Percentiles rank a stretch among this genome's conserved stretches.
These are phyloP conservation scores for Leucosporidium scottii DNA, from an alignment of 768 basidiomycete genomes.

Conservation along the genomic window DNA sequence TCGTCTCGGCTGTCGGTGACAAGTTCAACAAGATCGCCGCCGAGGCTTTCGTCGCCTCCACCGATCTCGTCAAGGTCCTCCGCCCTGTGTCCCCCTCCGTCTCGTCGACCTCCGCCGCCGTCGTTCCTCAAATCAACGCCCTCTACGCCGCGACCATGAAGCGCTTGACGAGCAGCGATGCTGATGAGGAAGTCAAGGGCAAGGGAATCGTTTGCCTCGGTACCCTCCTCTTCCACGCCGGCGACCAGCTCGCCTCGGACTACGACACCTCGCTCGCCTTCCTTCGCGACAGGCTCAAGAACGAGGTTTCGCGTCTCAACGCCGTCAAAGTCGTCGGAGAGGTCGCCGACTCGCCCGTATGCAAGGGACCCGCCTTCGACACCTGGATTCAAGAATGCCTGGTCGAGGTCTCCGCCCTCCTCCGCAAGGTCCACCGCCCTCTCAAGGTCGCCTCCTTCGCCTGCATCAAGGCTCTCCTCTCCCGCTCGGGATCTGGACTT, in stretches of 20 bases:
- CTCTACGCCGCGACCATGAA: slow-evolving; percentile 68
- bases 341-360: slow-evolving; percentile 40
- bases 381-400: slow-evolving; percentile 72
- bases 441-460: slow-evolving; percentile 50
- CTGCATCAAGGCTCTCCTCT: slow-evolving; percentile 22
- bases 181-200: slow-evolving; percentile 81
- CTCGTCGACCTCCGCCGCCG: slow-evolving; percentile 34
- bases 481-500: slow-evolving; percentile 30
- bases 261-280: slow-evolving; percentile 21
- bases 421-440: slow-evolving; percentile 68
- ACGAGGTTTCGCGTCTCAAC: slow-evolving; percentile 43
- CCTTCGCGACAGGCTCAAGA: slow-evolving; percentile 37
- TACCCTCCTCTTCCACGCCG: slow-evolving; percentile 79
- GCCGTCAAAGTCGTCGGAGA: slow-evolving; percentile 69
- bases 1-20: slow-evolving; percentile 68
- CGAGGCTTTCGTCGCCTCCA: slow-evolving; percentile 80
- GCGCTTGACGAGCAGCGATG: slow-evolving; percentile 68
- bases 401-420: slow-evolving; percentile 64
- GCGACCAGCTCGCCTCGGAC: slow-evolving; percentile 46
- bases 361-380: slow-evolving; percentile 29
- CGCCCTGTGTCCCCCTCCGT: slow-evolving; percentile 55
- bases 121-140: slow-evolving; percentile 47
- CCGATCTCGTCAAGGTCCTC: slow-evolving; percentile 66
- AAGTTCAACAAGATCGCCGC: slow-evolving; percentile 82
- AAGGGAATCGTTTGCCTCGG: slow-evolving; percentile 76